Percentiles rank a stretch among this genome's conserved stretches.
Evolutionary conservation across 2,329 filamentous ascomycete genomes (phyloP).

Genomic region (Diaporthe vaccinii): DNA sequence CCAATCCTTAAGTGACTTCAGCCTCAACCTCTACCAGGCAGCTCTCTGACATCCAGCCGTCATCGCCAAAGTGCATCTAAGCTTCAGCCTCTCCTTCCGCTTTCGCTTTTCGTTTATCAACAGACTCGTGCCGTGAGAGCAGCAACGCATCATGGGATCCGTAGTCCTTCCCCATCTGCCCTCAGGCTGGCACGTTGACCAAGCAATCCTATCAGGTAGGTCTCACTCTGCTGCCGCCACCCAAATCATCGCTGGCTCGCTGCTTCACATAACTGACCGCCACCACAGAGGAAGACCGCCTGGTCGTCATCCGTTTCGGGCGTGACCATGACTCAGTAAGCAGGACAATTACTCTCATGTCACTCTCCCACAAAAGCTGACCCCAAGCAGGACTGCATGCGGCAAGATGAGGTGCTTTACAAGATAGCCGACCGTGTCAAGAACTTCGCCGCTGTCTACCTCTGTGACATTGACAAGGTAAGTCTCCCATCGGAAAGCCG

Average conservation of each 20-base stretch:
- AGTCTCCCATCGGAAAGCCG: background rate
- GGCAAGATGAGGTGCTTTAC: conserved; percentile 92
- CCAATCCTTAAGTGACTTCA: conserved; percentile 13
- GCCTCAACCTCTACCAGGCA: conserved; percentile 7
- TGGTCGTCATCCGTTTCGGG: conserved; percentile 94
- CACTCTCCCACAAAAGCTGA: background rate
- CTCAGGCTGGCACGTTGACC: conserved; percentile 98
- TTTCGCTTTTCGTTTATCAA: too few species aligned
- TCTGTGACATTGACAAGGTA: conserved; percentile 83
- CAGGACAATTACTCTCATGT: background rate
- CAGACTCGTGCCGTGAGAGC: background rate
- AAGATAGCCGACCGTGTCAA: conserved; percentile 93
- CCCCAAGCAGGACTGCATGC: conserved; percentile 78
- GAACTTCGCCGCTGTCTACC: conserved; percentile 92
- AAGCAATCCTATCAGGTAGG: conserved; percentile 78
- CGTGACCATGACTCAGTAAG: conserved; percentile 70
- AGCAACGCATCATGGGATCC: conserved; percentile 71
- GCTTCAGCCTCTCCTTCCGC: too few species aligned
- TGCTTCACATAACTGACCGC: background rate
- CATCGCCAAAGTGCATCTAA: background rate
- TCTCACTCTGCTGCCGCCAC: background rate
- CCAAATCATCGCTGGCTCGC: conserved; percentile 52
- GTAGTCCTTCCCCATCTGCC: conserved; percentile 92
- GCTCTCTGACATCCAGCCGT: background rate
- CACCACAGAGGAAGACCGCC: conserved; percentile 77